phyloP scores from a whole-genome alignment of 768 basidiomycete species.

The Russula virescens region DNA sequence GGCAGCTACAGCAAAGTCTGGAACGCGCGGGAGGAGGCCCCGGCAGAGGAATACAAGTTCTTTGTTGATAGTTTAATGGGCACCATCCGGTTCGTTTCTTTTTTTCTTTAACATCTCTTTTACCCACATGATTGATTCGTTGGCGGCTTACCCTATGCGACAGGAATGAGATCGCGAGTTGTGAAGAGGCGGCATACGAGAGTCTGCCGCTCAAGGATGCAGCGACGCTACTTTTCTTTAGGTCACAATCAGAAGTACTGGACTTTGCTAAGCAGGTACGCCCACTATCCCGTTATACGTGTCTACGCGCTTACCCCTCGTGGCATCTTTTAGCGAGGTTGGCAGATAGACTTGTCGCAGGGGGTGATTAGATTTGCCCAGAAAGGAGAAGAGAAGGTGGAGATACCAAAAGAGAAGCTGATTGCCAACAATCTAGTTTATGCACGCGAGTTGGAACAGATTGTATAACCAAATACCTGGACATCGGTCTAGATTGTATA shows the following conservation, averaged over 20 bases:
- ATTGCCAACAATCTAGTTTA: conserved; percentile 73
- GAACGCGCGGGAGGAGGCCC: conserved; percentile 89
- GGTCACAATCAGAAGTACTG: conserved; percentile 69
- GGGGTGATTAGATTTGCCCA: conserved; percentile 71
- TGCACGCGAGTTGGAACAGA: conserved; percentile 86
- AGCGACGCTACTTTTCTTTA: conserved; percentile 87
- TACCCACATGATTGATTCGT: background rate
- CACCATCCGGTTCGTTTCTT: conserved; percentile 69
- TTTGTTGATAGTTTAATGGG: conserved; percentile 92
- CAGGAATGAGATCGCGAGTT: conserved; percentile 96
- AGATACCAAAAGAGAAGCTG: conserved; percentile 81
- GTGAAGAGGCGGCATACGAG: conserved; percentile 91
- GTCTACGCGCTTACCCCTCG: background rate
- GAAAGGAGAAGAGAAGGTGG: conserved; percentile 75
- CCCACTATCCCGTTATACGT: conserved; percentile 5
- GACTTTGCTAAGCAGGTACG: conserved; percentile 76
- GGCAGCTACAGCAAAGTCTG: conserved; percentile 98
- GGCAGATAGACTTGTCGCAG: conserved; percentile 72
- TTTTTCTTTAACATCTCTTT: background rate
- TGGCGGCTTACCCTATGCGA: background rate
- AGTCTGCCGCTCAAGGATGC: conserved; percentile 89
- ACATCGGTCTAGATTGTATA: conserved; percentile 7
- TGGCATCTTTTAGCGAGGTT: conserved; percentile 54
- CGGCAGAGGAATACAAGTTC: conserved; percentile 91
- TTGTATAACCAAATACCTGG: conserved; percentile 48